Conservation (phyloP, 2,329 filamentous ascomycete genomes). For the Hymenoscyphus fructigenus region DNA sequence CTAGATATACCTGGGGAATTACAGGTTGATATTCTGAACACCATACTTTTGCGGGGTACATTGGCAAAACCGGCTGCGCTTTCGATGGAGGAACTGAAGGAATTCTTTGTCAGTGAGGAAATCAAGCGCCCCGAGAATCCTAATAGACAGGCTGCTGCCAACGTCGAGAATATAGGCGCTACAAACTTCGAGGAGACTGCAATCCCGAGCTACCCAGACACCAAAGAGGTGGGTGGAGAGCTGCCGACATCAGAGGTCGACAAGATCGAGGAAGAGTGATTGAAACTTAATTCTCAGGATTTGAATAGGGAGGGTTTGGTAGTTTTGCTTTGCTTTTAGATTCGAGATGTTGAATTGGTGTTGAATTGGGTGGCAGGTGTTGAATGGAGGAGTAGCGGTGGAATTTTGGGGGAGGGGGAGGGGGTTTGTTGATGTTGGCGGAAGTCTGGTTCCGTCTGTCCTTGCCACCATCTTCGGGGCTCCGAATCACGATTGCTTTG, state of each 20-base stretch:
- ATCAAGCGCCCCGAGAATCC: neutral
- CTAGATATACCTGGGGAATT: neutral
- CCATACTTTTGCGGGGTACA: neutral
- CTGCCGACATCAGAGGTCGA: too few relatives aligned
- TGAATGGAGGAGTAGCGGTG: too few relatives aligned
- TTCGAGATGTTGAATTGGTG: too few relatives aligned
- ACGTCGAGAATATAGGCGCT: neutral
- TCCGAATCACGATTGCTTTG: neutral
- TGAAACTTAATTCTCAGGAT: too few relatives aligned
- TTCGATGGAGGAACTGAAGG: neutral
- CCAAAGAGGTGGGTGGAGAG: too few relatives aligned
- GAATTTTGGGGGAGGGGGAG: too few relatives aligned
- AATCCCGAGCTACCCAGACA: neutral
- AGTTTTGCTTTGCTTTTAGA: too few relatives aligned
- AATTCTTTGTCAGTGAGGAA: neutral
- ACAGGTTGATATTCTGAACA: neutral
- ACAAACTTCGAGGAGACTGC: neutral
- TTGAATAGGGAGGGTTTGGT: too few relatives aligned
- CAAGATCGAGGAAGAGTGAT: too few relatives aligned
- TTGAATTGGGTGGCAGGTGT: too few relatives aligned
- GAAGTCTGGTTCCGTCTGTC: neutral
- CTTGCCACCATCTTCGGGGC: neutral
- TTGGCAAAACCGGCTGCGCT: neutral
- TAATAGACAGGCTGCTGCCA: neutral
- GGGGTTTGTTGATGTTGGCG: neutral